These are phyloP conservation scores for Mallotus japonicus DNA, from an alignment of 441 rosid genomes.

Conservation along the genomic window DNA sequence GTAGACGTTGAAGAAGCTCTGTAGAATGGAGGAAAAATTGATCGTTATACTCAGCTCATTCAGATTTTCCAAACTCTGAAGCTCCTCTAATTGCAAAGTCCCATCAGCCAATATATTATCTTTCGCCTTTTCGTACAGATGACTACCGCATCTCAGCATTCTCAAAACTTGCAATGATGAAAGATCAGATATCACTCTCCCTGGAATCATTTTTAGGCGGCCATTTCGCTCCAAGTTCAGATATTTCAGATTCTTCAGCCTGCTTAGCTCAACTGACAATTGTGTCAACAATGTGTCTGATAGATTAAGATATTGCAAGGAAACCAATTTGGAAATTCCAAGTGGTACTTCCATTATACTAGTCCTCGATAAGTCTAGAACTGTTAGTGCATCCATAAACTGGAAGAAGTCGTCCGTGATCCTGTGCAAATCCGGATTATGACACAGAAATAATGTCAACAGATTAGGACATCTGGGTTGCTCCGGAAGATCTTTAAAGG, in stretches of 20 bases:
- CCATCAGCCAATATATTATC: not conserved
- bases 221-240: constrained; percentile 24
- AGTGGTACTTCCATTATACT: not conserved
- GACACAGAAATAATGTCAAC: constrained; percentile 1
- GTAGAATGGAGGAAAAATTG: not conserved
- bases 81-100: constrained; percentile 16
- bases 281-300: not conserved
- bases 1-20: constrained; percentile 1
- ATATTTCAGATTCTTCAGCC: constrained; percentile 25
- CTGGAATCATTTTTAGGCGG: constrained; percentile 11
- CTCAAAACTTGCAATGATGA: constrained; percentile 17
- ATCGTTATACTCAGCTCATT: constrained; percentile 3
- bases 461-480: not conserved
- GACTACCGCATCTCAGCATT: constrained; percentile 13
- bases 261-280: constrained; percentile 26
- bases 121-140: not conserved
- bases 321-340: constrained; percentile 17
- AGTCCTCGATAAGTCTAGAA: constrained; percentile 2
- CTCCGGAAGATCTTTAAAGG: not conserved
- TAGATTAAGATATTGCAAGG: constrained; percentile 19
- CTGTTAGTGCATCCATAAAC: constrained; percentile 3
- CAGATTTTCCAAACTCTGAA: constrained; percentile 23
- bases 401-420: constrained; percentile 9
- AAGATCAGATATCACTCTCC: constrained; percentile 23
- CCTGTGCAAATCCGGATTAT: not conserved